Conservation (phyloP, 371 early-diverging fungal species). For the Dichotomocladium elegans region DNA sequence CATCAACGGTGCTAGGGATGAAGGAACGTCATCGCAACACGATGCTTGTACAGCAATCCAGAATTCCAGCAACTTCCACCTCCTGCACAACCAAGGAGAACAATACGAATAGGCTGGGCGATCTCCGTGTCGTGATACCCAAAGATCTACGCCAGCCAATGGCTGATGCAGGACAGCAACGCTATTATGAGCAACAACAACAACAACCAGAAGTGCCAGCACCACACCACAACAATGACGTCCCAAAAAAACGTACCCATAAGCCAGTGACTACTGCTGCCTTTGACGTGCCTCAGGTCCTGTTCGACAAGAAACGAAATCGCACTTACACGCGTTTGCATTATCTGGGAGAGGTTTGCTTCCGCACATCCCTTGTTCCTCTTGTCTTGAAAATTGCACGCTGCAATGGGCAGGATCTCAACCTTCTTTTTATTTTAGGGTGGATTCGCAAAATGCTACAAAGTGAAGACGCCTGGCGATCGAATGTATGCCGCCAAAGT, state of each 20-base stretch:
- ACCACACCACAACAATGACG: background rate
- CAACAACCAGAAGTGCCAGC: background rate
- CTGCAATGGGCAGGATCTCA: background rate
- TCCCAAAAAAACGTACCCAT: background rate
- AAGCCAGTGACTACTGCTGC: background rate
- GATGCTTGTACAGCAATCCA: too few relatives aligned
- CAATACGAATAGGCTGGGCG: background rate
- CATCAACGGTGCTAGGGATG: background rate
- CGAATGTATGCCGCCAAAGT: constrained; percentile 77
- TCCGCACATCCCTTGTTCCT: too few relatives aligned
- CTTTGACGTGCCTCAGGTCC: constrained; percentile 8
- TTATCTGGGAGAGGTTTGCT: constrained; percentile 21
- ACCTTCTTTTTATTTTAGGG: constrained; percentile 48
- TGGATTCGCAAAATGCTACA: constrained; percentile 89
- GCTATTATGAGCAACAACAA: background rate
- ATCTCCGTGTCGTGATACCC: constrained; percentile 6
- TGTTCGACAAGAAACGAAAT: constrained; percentile 9
- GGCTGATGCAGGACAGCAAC: background rate
- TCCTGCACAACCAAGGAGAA: background rate
- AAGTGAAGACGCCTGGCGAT: constrained; percentile 45
- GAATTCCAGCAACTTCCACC: too few relatives aligned
- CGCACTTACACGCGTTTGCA: constrained; percentile 9
- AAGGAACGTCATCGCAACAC: too few relatives aligned
- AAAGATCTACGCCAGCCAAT: background rate
- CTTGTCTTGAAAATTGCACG: background rate